phyloP scores from a whole-genome alignment of 352 stramenopile species.

The Blastocystis sp. region DNA sequence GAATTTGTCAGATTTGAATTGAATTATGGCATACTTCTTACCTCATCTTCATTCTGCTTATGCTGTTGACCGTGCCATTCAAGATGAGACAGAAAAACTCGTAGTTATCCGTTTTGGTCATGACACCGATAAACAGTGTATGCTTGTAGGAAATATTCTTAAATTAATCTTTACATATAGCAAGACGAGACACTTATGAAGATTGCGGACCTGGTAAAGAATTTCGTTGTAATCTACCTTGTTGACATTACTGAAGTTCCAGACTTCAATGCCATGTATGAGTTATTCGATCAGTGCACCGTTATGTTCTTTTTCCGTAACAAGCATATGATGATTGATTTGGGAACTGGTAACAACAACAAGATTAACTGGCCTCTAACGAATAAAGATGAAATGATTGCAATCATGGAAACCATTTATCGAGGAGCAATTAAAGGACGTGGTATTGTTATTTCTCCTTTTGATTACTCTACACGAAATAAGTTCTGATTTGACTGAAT shows the following conservation, averaged over 20 bases:
- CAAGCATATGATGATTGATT: slow-evolving; percentile 99
- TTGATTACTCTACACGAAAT: slow-evolving; percentile 99
- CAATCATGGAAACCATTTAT: slow-evolving; percentile 99
- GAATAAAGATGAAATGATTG: slow-evolving; percentile 96
- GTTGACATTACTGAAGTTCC: slow-evolving; percentile 89
- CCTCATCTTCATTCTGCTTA: slow-evolving; percentile 92
- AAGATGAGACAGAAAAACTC: slow-evolving; percentile 94
- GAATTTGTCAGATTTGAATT: neutral
- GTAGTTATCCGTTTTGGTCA: slow-evolving; percentile 98
- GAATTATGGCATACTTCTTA: slow-evolving; percentile 91
- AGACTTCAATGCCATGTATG: slow-evolving; percentile 99
- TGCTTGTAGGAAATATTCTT: slow-evolving; percentile 92
- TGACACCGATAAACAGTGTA: slow-evolving; percentile 93
- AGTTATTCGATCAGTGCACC: slow-evolving; percentile 92
- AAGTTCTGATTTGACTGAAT: slow-evolving; percentile 81
- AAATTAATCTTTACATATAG: slow-evolving; percentile 71
- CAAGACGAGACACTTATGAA: slow-evolving; percentile 68
- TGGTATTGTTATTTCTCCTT: slow-evolving; percentile 94
- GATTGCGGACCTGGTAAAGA: slow-evolving; percentile 96
- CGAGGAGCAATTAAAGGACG: slow-evolving; percentile 90
- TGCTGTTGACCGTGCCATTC: slow-evolving; percentile 97
- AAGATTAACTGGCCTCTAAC: slow-evolving; percentile 97
- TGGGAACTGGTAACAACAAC: slow-evolving; percentile 99
- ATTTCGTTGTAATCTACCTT: slow-evolving; percentile 96
- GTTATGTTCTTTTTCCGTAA: slow-evolving; percentile 99